These are phyloP conservation scores for Glycine latifolia DNA, from an alignment of 306 rosid genomes.

Conservation along the genomic window DNA sequence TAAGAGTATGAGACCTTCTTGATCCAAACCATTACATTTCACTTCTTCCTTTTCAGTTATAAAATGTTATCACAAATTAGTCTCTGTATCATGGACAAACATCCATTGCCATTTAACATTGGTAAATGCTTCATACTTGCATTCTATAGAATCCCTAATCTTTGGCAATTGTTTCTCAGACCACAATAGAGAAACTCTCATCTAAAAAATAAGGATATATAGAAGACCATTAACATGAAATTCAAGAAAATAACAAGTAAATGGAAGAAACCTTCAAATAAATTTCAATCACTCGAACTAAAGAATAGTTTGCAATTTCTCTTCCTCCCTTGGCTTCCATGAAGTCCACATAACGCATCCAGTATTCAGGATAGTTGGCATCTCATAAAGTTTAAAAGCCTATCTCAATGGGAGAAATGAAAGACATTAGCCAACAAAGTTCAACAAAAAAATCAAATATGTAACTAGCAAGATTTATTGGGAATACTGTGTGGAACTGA, in stretches of 20 bases:
- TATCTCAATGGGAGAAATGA: constrained; percentile 46
- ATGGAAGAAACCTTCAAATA: constrained; percentile 70
- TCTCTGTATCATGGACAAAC: constrained; percentile 22
- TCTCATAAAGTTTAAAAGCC: constrained; percentile 91
- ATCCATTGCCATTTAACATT: constrained; percentile 14
- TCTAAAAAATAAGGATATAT: background rate
- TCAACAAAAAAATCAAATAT: background rate
- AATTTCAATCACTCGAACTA: constrained; percentile 79
- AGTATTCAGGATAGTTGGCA: constrained; percentile 90
- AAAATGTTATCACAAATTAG: background rate
- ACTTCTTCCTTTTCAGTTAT: constrained; percentile 10
- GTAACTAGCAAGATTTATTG: constrained; percentile 38
- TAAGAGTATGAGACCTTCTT: background rate
- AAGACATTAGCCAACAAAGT: constrained; percentile 26
- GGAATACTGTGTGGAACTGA: constrained; percentile 44
- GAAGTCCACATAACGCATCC: constrained; percentile 93
- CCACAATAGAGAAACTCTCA: background rate
- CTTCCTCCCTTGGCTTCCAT: constrained; percentile 93
- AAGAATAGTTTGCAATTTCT: constrained; percentile 84
- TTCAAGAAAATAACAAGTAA: constrained; percentile 32
- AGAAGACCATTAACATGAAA: constrained; percentile 38
- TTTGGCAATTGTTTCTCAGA: constrained; percentile 37
- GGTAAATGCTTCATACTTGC: constrained; percentile 26
- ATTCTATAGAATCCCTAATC: constrained; percentile 8
- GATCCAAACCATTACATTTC: constrained; percentile 8